A percentile compares a stretch with the other conserved stretches of the same genome.
These are phyloP conservation scores for Colletotrichum sp. DNA, from an alignment of 2,329 filamentous ascomycete species.

Conservation along the genomic window DNA sequence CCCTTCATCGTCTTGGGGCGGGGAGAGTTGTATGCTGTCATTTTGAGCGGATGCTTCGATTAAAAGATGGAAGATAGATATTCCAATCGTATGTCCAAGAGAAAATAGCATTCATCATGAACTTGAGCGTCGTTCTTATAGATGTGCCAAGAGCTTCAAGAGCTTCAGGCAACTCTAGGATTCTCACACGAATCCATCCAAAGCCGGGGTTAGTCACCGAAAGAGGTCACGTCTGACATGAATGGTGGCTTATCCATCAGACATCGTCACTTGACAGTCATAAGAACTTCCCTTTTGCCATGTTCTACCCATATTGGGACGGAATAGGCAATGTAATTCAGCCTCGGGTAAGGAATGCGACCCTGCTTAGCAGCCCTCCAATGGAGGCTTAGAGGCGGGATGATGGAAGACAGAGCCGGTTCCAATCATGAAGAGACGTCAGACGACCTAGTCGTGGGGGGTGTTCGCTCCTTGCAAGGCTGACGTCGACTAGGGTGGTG, in stretches of 20 bases:
- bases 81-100: neutral
- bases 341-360: neutral
- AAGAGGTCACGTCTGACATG: neutral
- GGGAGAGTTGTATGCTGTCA: neutral
- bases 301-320: neutral
- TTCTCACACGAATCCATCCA: neutral
- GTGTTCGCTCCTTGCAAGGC: neutral
- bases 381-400: neutral
- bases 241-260: neutral
- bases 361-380: neutral
- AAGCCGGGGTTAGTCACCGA: neutral
- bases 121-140: neutral
- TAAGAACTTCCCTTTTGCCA: neutral
- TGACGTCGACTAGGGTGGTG: neutral
- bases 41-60: neutral
- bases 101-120: neutral
- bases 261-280: neutral
- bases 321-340: neutral
- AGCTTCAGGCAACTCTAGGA: neutral
- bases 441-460: neutral
- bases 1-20: slow-evolving; percentile 8
- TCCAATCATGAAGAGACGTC: neutral
- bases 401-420: neutral
- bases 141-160: neutral
- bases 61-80: neutral